These are phyloP conservation scores for Phytophthora agathidicida DNA, from an alignment of 352 stramenopile species.

Conservation along the genomic window DNA sequence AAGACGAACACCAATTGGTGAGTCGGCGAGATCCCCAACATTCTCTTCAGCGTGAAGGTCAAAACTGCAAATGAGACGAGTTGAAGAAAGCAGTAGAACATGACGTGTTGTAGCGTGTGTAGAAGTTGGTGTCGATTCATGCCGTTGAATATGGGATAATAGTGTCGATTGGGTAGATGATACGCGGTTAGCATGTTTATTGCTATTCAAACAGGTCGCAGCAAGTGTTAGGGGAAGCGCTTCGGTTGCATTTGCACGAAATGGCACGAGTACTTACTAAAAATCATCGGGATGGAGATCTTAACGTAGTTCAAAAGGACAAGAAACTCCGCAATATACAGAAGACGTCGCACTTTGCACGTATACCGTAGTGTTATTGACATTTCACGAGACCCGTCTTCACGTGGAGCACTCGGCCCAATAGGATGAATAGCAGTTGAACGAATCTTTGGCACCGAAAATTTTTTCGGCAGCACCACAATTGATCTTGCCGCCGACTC, in stretches of 20 bases:
- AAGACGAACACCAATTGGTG: slow-evolving; percentile 42
- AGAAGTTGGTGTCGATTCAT: background rate
- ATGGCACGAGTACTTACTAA: background rate
- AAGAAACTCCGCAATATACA: too few relatives aligned
- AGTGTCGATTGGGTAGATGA: slow-evolving; percentile 13
- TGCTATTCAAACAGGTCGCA: background rate
- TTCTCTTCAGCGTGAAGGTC: background rate
- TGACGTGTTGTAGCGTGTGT: background rate
- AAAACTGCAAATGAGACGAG: slow-evolving; percentile 1
- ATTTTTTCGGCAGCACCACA: background rate
- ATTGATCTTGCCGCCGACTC: background rate
- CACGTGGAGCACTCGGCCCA: background rate
- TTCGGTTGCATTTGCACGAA: background rate
- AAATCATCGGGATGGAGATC: too few relatives aligned
- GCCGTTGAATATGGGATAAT: slow-evolving; percentile 3
- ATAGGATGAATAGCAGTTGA: background rate
- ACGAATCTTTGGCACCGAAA: background rate
- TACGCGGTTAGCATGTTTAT: background rate
- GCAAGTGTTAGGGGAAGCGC: background rate
- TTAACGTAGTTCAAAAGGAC: too few relatives aligned
- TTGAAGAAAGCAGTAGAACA: slow-evolving; percentile 9
- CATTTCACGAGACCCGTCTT: background rate
- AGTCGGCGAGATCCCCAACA: slow-evolving; percentile 6
- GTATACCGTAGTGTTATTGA: background rate
- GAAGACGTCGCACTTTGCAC: background rate